A percentile compares a stretch with the other conserved stretches of the same genome.
Evolutionary conservation across 257 asterid genomes (phyloP).

Genomic region (Cordia subcordata): DNA sequence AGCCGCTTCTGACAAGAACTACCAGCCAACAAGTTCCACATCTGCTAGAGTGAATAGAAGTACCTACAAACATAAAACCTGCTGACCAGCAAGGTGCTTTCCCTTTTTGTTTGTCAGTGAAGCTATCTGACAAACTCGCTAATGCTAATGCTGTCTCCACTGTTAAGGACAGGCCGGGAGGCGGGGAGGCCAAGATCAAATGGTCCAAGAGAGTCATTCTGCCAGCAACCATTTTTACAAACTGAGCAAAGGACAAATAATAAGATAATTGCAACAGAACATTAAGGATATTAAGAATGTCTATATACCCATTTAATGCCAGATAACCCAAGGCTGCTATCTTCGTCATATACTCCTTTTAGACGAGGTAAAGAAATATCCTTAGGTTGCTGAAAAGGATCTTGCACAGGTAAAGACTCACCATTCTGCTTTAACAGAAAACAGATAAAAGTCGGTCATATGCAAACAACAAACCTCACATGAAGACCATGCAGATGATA

Average conservation of each 20-base stretch:
- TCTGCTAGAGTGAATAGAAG: too few relatives aligned
- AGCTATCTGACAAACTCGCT: constrained; percentile 18
- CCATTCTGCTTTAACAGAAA: constrained; percentile 22
- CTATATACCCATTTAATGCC: constrained; percentile 37
- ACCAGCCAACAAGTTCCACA: too few relatives aligned
- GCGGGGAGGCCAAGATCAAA: constrained; percentile 23
- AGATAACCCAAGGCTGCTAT: constrained; percentile 27
- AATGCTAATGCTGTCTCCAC: constrained; percentile 23
- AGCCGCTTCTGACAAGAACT: too few relatives aligned
- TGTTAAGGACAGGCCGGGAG: constrained; percentile 5
- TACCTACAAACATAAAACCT: too few relatives aligned
- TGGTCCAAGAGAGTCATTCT: constrained; percentile 35
- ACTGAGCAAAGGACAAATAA: background rate
- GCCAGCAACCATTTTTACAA: constrained; percentile 13
- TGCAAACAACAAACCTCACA: background rate
- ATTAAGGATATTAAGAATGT: constrained; percentile 6
- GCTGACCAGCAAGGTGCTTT: background rate
- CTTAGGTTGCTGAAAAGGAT: constrained; percentile 29
- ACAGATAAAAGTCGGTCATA: background rate
- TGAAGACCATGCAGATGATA: too few relatives aligned
- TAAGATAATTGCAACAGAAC: constrained; percentile 1
- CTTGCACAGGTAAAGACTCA: constrained; percentile 20
- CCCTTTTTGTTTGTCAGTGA: background rate
- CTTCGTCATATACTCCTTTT: constrained; percentile 24
- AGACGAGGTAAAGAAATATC: constrained; percentile 22